These are phyloP conservation scores for Pogostemon cablin DNA, from an alignment of 257 asterid genomes.

Conservation along the genomic window DNA sequence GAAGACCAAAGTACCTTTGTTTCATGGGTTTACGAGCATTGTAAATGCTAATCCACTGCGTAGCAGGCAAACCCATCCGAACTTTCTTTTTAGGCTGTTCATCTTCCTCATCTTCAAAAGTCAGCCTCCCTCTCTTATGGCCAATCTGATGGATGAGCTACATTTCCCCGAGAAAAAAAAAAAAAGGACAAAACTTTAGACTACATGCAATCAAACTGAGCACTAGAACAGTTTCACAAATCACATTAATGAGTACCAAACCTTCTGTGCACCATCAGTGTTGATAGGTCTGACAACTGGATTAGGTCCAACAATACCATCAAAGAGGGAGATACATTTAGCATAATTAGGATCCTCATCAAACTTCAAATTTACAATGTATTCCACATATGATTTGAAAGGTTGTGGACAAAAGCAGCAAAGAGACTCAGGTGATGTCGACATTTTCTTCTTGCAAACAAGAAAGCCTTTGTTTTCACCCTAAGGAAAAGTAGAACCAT, in stretches of 20 bases:
- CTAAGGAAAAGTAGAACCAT: slow-evolving; percentile 39
- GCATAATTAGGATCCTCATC: slow-evolving; percentile 90
- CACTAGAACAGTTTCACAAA: not conserved
- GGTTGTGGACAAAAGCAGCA: slow-evolving; percentile 78
- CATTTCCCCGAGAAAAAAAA: slow-evolving; percentile 28
- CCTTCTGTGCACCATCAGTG: slow-evolving; percentile 94
- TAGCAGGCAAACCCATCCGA: slow-evolving; percentile 78
- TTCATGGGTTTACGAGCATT: slow-evolving; percentile 89
- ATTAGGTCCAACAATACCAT: slow-evolving; percentile 72
- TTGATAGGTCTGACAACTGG: slow-evolving; percentile 78
- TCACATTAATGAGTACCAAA: slow-evolving; percentile 27
- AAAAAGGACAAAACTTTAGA: slow-evolving; percentile 26
- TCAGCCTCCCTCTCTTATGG: slow-evolving; percentile 73
- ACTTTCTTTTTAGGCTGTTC: slow-evolving; percentile 81
- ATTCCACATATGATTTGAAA: slow-evolving; percentile 61
- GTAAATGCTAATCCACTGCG: slow-evolving; percentile 84
- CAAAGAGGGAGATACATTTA: slow-evolving; percentile 71
- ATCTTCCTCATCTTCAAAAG: slow-evolving; percentile 67
- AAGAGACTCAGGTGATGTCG: slow-evolving; percentile 69
- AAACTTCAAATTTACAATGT: slow-evolving; percentile 76
- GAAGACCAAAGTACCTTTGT: slow-evolving; percentile 55
- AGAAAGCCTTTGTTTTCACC: slow-evolving; percentile 90
- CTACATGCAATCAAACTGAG: slow-evolving; percentile 14
- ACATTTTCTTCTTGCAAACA: slow-evolving; percentile 90
- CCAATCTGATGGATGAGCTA: slow-evolving; percentile 74